phyloP scores from a whole-genome alignment of 805 yeast species.

The Wickerhamiella shivajii region DNA sequence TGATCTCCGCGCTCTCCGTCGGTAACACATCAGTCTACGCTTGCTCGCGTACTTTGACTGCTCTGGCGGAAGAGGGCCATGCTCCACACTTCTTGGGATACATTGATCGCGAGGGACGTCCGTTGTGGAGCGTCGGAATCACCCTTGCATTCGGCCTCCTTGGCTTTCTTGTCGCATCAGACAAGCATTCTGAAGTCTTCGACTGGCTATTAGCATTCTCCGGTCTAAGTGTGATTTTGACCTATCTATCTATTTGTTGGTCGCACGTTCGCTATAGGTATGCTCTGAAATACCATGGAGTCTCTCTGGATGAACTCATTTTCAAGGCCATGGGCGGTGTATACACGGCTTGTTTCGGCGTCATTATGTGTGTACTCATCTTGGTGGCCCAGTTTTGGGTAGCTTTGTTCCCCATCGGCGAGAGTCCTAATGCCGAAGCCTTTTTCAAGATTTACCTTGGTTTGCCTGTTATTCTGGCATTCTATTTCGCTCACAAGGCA shows the following conservation, averaged over 20 bases:
- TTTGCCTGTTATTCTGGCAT: conserved; percentile 43
- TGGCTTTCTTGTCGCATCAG: conserved; percentile 43
- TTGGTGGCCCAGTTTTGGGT: conserved; percentile 62
- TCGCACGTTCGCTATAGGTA: conserved; percentile 50
- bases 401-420: conserved; percentile 52
- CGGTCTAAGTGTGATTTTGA: conserved; percentile 47
- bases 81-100: conserved; percentile 45
- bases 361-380: conserved; percentile 38
- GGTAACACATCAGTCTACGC: conserved; percentile 63
- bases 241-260: conserved; percentile 48
- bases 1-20: conserved; percentile 53
- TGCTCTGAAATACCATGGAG: conserved; percentile 48
- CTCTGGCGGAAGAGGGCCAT: conserved; percentile 49
- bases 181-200: conserved; percentile 40
- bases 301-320: conserved; percentile 46
- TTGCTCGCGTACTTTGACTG: conserved; percentile 49
- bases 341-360: conserved; percentile 47
- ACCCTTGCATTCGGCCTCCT: conserved; percentile 41
- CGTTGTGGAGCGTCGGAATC: conserved; percentile 39
- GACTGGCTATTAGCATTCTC: conserved; percentile 51
- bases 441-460: conserved; percentile 60
- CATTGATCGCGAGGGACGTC: conserved; percentile 55
- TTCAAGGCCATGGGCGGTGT: conserved; percentile 51
- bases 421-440: conserved; percentile 27
- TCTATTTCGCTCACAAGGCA: conserved; percentile 44